A percentile compares a stretch with the other conserved stretches of the same genome.
Conservation (phyloP, 2,329 filamentous ascomycete species). For the Hypoxylon rubiginosum region DNA sequence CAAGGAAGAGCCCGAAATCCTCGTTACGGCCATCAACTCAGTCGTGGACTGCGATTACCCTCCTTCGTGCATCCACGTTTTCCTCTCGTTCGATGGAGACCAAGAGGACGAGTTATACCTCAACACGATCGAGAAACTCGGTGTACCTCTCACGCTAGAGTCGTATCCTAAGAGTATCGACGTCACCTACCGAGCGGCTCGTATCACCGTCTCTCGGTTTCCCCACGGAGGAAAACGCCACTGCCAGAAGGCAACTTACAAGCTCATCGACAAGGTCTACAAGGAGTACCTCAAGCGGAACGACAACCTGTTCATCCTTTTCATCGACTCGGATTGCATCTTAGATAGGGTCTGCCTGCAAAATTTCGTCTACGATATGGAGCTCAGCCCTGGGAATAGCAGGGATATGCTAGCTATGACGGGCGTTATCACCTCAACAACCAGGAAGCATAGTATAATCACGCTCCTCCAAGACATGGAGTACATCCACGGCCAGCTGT, state of each 20-base stretch:
- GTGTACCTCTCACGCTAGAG: constrained; percentile 81
- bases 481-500: constrained; percentile 96
- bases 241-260: constrained; percentile 94
- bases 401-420: constrained; percentile 98
- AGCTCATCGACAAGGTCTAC: constrained; percentile 93
- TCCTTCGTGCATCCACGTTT: constrained; percentile 90
- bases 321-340: constrained; percentile 98
- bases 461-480: constrained; percentile 98
- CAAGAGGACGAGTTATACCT: constrained; percentile 90
- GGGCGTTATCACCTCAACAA: constrained; percentile 95
- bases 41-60: constrained; percentile 96
- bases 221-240: constrained; percentile 93
- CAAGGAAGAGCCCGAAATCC: constrained; percentile 86
- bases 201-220: constrained; percentile 92
- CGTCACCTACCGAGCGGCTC: constrained; percentile 82
- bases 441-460: constrained; percentile 87
- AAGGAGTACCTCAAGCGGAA: constrained; percentile 86
- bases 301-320: constrained; percentile 94
- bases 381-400: constrained; percentile 91
- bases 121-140: constrained; percentile 86
- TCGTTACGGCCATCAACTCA: constrained; percentile 89
- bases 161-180: constrained; percentile 92
- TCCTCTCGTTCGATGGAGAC: constrained; percentile 94
- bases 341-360: constrained; percentile 91
- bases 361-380: constrained; percentile 99